These are phyloP conservation scores for Suillus plorans DNA, from an alignment of 768 basidiomycete species.

Conservation along the genomic window DNA sequence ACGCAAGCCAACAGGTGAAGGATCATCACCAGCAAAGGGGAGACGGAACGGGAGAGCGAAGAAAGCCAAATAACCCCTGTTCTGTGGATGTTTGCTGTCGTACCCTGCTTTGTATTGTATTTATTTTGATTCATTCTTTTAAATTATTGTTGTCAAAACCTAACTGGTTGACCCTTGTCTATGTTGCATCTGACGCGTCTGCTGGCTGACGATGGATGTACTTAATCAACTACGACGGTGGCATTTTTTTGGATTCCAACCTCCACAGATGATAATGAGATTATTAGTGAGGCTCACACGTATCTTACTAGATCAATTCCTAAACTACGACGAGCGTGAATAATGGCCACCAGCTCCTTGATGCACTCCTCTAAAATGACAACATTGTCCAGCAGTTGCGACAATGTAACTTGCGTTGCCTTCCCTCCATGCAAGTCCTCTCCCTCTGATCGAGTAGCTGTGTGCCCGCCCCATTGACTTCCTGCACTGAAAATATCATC, in stretches of 20 bases:
- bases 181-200: not conserved
- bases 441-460: slow-evolving; percentile 22
- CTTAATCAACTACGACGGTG: not conserved
- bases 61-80: slow-evolving; percentile 33
- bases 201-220: not conserved
- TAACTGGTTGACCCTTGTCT: not conserved
- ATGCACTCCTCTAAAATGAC: slow-evolving; percentile 94
- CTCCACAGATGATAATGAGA: not conserved
- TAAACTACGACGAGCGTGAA: slow-evolving; percentile 78
- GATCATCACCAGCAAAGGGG: slow-evolving; percentile 19
- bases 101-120: not conserved
- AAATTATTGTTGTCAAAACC: not conserved
- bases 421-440: slow-evolving; percentile 32
- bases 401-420: slow-evolving; percentile 62
- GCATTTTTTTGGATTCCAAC: not conserved
- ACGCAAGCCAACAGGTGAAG: slow-evolving; percentile 28
- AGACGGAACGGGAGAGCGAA: slow-evolving; percentile 32
- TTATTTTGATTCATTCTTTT: not conserved
- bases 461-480: slow-evolving; percentile 40
- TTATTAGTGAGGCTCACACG: slow-evolving; percentile 39
- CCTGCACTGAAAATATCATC: slow-evolving; percentile 69
- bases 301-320: slow-evolving; percentile 84
- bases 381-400: slow-evolving; percentile 87
- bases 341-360: slow-evolving; percentile 86
- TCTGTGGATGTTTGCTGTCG: not conserved